These are phyloP conservation scores for Solanum etuberosum DNA, from an alignment of 257 asterid species.

Conservation along the genomic window DNA sequence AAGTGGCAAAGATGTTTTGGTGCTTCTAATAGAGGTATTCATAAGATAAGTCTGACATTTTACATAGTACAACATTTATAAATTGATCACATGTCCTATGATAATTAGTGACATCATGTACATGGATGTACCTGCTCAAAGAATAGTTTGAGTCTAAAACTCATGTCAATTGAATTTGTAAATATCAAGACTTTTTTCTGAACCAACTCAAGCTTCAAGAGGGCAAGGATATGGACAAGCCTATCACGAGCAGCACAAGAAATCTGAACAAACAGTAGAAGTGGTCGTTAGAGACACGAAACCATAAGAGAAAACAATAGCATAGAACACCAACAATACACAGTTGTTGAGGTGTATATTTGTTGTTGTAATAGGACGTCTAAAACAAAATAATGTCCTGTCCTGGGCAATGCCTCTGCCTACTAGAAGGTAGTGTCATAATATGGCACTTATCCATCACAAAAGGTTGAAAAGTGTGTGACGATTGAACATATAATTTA, in stretches of 20 bases:
- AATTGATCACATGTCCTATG: background rate
- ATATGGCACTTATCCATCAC: background rate
- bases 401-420: background rate
- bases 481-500: background rate
- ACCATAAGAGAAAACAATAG: background rate
- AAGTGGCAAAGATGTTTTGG: background rate
- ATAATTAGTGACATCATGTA: background rate
- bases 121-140: slow-evolving; percentile 66
- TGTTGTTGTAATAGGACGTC: background rate
- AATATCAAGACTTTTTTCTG: slow-evolving; percentile 86
- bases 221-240: slow-evolving; percentile 73
- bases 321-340: background rate
- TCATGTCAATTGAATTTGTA: slow-evolving; percentile 77
- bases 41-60: background rate
- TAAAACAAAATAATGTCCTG: background rate
- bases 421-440: background rate
- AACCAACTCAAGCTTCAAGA: slow-evolving; percentile 70
- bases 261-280: slow-evolving; percentile 35
- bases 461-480: background rate
- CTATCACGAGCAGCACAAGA: slow-evolving; percentile 79
- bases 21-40: background rate
- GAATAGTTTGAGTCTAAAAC: slow-evolving; percentile 84
- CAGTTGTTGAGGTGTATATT: background rate
- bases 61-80: background rate
- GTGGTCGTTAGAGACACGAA: background rate